Evolutionary conservation across 2,329 filamentous ascomycete species (phyloP).

Genomic region (Colletotrichum sojae): DNA sequence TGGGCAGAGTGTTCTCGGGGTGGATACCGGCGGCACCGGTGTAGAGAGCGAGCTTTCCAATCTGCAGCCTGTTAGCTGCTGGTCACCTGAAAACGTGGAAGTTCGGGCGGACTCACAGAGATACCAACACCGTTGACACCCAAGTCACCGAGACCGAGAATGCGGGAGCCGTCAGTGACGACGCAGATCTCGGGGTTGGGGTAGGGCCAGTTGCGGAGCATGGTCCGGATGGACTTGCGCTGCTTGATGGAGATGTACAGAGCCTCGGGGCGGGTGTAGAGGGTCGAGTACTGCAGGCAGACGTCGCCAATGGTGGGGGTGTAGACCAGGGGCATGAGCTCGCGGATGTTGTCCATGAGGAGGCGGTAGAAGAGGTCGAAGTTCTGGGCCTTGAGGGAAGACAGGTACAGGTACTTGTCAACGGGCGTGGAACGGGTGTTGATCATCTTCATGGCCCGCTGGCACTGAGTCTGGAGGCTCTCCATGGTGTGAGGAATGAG

Average conservation of each 20-base stretch:
- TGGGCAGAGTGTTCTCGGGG: constrained; percentile 84
- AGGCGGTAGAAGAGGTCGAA: constrained; percentile 87
- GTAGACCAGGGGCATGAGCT: constrained; percentile 88
- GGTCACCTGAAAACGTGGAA: background rate
- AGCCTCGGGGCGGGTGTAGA: constrained; percentile 95
- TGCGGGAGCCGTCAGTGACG: constrained; percentile 95
- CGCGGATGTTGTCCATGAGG: constrained; percentile 81
- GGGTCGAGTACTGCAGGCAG: constrained; percentile 94
- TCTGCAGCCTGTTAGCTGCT: constrained; percentile 57
- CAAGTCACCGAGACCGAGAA: constrained; percentile 91
- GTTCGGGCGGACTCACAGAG: constrained; percentile 71
- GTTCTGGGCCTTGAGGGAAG: constrained; percentile 81
- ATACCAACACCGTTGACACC: constrained; percentile 99
- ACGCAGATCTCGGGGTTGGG: constrained; percentile 93
- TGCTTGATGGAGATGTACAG: constrained; percentile 98
- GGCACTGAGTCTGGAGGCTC: constrained; percentile 71
- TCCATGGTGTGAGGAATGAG: constrained; percentile 76
- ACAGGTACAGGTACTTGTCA: constrained; percentile 89
- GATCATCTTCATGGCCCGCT: constrained; percentile 81
- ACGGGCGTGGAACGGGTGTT: constrained; percentile 77
- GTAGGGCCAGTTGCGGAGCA: constrained; percentile 95
- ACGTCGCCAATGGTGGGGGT: constrained; percentile 95
- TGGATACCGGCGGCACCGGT: constrained; percentile 95
- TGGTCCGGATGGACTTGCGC: constrained; percentile 88
- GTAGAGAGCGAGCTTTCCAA: constrained; percentile 96